Conservation (phyloP, 208 protist genomes). For the Trypanosoma rangeli region DNA sequence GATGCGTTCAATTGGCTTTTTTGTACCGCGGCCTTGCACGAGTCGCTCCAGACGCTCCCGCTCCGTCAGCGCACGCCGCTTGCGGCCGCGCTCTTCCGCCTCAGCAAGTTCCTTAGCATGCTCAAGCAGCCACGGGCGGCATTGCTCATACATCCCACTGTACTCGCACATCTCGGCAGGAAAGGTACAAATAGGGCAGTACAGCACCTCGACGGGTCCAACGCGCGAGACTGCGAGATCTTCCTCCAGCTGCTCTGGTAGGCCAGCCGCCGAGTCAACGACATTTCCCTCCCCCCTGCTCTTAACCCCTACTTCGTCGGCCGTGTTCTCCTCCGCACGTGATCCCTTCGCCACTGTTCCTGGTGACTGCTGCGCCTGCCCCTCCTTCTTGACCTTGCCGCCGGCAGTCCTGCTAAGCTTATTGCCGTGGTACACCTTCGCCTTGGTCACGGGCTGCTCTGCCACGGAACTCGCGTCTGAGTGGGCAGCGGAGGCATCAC, state of each 20-base stretch:
- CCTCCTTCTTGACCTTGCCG: constrained; percentile 29
- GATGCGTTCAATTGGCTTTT: constrained; percentile 77
- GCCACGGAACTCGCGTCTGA: constrained; percentile 4
- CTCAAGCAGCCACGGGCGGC: constrained; percentile 86
- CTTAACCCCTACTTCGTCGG: neutral
- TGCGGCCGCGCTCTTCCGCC: constrained; percentile 77
- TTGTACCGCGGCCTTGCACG: constrained; percentile 70
- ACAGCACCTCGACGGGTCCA: constrained; percentile 75
- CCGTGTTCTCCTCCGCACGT: neutral
- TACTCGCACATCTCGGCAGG: constrained; percentile 93
- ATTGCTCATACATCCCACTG: constrained; percentile 90
- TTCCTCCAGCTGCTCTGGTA: constrained; percentile 23
- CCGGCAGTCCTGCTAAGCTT: constrained; percentile 34
- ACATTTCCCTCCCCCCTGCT: constrained; percentile 21
- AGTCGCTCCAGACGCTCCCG: constrained; percentile 77
- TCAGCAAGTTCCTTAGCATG: constrained; percentile 84
- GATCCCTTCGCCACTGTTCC: neutral
- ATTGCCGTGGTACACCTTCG: constrained; percentile 73
- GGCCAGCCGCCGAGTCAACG: constrained; percentile 6
- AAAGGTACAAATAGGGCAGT: constrained; percentile 92
- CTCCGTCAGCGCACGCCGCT: constrained; percentile 79
- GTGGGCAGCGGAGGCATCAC: neutral
- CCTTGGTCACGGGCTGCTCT: constrained; percentile 34
- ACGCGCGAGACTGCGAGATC: constrained; percentile 36
- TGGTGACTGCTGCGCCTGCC: constrained; percentile 7